phyloP scores from a whole-genome alignment of 805 yeast genomes.

The Yarrowia bubula region DNA sequence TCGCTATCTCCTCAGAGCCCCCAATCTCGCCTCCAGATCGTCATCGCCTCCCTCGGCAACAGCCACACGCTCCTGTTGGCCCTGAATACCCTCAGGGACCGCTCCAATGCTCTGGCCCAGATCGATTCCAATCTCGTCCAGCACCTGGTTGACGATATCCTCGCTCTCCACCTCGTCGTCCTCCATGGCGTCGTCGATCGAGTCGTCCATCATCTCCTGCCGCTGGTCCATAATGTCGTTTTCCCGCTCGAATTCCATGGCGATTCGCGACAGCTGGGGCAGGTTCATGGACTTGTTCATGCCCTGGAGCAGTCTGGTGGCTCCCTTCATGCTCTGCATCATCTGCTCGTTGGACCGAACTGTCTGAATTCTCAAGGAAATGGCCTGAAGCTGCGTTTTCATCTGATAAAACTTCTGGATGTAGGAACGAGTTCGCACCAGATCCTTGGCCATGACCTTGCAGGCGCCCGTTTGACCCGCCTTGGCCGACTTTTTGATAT shows the following conservation, averaged over 20 bases:
- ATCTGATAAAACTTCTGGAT: constrained; percentile 84
- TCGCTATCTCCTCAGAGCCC: constrained; percentile 72
- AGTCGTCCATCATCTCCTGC: constrained; percentile 98
- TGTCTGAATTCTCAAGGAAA: constrained; percentile 84
- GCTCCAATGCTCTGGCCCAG: constrained; percentile 51
- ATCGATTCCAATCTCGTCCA: constrained; percentile 95
- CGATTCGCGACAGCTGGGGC: constrained; percentile 82
- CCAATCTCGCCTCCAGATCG: constrained; percentile 83
- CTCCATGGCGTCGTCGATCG: constrained; percentile 94
- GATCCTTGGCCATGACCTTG: constrained; percentile 92
- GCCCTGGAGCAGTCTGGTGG: constrained; percentile 67
- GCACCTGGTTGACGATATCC: constrained; percentile 83
- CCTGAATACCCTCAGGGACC: constrained; percentile 45
- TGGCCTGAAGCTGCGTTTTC: constrained; percentile 96
- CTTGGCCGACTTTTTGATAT: constrained; percentile 89
- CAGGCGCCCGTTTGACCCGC: constrained; percentile 85
- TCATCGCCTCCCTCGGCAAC: constrained; percentile 67
- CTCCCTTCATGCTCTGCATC: constrained; percentile 93
- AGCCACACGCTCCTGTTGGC: constrained; percentile 47
- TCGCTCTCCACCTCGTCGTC: constrained; percentile 78
- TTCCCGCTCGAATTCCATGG: constrained; percentile 93
- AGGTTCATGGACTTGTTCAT: constrained; percentile 90
- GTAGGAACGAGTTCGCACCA: constrained; percentile 80
- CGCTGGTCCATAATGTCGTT: constrained; percentile 97
- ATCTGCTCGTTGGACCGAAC: constrained; percentile 93